phyloP scores from a whole-genome alignment of 2,329 filamentous ascomycete genomes.

The Colletotrichum destructivum region DNA sequence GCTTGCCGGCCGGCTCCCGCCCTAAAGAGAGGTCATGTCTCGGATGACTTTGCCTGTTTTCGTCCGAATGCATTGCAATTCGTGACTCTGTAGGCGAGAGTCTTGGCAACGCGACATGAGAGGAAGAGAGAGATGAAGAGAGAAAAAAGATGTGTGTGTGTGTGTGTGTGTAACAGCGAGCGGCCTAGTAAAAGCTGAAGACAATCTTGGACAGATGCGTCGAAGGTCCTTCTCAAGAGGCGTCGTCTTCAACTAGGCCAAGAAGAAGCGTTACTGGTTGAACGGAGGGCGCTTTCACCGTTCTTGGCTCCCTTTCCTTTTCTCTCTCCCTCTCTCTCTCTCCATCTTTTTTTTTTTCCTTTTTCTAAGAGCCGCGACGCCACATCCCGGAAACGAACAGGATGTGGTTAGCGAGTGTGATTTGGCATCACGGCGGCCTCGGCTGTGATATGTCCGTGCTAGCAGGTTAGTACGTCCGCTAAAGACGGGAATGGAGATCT shows the following conservation, averaged over 20 bases:
- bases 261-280: slow-evolving; percentile 26
- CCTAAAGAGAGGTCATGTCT: background rate
- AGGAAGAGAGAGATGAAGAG: too few species aligned
- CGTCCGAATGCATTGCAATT: slow-evolving; percentile 24
- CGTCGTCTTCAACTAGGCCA: background rate
- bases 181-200: slow-evolving; percentile 15
- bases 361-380: background rate
- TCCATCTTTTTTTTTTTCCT: too few species aligned
- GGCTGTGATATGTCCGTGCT: background rate
- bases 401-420: background rate
- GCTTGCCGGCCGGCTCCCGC: too few species aligned
- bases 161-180: too few species aligned
- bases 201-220: slow-evolving; percentile 26
- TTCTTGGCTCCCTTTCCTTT: background rate
- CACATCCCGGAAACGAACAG: slow-evolving; percentile 30
- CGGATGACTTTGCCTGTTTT: background rate
- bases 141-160: too few species aligned
- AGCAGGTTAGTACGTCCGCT: background rate
- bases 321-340: too few species aligned
- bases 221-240: background rate
- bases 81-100: too few species aligned
- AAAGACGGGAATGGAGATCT: slow-evolving; percentile 28
- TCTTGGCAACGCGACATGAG: too few species aligned
- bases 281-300: background rate
- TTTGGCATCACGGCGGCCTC: background rate